Evolutionary conservation across 2,329 filamentous ascomycete species (phyloP).

Genomic region (Herpomyces periplanetae): DNA sequence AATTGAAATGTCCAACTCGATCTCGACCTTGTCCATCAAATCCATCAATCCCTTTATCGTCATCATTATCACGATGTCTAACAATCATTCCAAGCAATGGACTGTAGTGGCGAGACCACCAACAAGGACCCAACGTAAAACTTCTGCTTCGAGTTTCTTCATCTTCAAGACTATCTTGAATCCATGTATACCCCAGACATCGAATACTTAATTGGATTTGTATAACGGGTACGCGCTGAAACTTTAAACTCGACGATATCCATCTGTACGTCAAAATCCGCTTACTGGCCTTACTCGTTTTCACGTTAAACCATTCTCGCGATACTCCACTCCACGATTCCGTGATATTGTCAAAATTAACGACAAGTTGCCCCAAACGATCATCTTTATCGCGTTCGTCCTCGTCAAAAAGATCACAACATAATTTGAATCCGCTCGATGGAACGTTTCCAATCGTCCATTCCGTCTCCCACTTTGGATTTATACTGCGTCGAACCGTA

Average conservation of each 20-base stretch:
- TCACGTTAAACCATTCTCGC: constrained; percentile 23
- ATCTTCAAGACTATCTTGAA: too few relatives aligned
- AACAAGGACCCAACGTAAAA: constrained; percentile 38
- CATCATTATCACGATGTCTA: constrained; percentile 15
- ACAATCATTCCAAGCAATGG: constrained; percentile 50
- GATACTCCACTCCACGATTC: constrained; percentile 27
- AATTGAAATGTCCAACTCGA: too few relatives aligned
- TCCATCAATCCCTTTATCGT: constrained; percentile 6
- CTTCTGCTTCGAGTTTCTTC: constrained; percentile 20
- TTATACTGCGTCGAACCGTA: constrained; percentile 26
- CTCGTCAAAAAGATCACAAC: constrained; percentile 60
- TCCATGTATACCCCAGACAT: too few relatives aligned
- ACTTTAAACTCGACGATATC: too few relatives aligned
- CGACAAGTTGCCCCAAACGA: constrained; percentile 44
- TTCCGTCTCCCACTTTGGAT: constrained; percentile 42
- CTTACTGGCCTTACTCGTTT: constrained; percentile 56
- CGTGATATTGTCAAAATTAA: constrained; percentile 18
- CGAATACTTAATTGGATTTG: too few relatives aligned
- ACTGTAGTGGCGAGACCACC: constrained; percentile 49
- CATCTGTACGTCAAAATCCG: too few relatives aligned
- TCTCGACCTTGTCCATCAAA: too few relatives aligned
- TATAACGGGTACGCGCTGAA: too few relatives aligned
- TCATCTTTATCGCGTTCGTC: constrained; percentile 58
- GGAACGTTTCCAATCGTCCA: constrained; percentile 74
- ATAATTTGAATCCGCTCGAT: constrained; percentile 35